Conservation (phyloP, 805 yeast species). For the Dipodascopsis uninucleata region DNA sequence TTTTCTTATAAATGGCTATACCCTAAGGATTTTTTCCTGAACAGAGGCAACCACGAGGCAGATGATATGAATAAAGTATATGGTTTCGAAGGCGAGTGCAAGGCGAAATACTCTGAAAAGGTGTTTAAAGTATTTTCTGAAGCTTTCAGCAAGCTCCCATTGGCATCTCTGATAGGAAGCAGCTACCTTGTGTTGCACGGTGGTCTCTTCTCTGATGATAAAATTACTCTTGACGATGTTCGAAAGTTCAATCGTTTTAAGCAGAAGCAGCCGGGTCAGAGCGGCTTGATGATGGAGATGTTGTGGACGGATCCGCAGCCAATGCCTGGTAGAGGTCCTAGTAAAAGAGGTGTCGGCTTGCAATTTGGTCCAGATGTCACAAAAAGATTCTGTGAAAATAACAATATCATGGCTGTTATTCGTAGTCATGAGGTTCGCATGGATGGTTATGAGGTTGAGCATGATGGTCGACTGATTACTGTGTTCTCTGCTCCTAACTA, state of each 20-base stretch:
- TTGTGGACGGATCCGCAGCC: conserved; percentile 96
- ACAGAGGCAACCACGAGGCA: conserved; percentile 96
- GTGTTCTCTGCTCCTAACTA: conserved; percentile 98
- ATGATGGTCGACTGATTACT: conserved; percentile 78
- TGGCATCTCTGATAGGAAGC: conserved; percentile 74
- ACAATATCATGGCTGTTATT: conserved; percentile 72
- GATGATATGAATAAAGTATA: conserved; percentile 94
- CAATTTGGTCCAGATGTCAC: conserved; percentile 98
- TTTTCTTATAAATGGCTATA: conserved; percentile 72
- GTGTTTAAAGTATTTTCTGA: conserved; percentile 80
- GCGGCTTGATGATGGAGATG: conserved; percentile 92
- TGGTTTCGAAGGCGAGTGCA: conserved; percentile 95
- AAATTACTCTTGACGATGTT: conserved; percentile 68
- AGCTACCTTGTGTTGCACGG: conserved; percentile 92
- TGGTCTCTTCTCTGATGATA: conserved; percentile 80
- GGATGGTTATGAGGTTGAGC: conserved; percentile 87
- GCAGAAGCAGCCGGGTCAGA: conserved; percentile 72
- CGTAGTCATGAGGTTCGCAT: conserved; percentile 94
- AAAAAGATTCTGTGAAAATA: conserved; percentile 64
- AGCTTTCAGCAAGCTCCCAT: conserved; percentile 79
- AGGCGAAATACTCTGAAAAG: conserved; percentile 77
- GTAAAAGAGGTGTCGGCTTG: conserved; percentile 91
- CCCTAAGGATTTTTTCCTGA: conserved; percentile 68
- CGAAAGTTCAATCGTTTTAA: conserved; percentile 65
- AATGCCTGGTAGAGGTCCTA: conserved; percentile 71